Percentiles rank a stretch among this genome's conserved stretches.
Conservation (phyloP, 140 eudicot species). For the Anethum foeniculum region DNA sequence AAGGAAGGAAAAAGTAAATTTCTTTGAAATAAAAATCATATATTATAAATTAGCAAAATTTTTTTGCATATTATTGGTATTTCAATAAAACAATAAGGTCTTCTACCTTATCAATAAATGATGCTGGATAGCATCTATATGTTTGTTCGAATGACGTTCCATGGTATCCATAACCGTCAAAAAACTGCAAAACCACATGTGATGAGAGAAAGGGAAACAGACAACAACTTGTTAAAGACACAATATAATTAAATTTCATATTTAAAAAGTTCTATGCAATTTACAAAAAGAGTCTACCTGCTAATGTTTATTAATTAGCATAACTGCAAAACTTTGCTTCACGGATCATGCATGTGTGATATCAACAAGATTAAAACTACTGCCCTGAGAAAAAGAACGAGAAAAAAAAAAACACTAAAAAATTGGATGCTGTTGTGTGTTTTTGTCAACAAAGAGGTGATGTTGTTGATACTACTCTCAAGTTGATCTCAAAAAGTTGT, state of each 20-base stretch:
- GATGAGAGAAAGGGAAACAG: not conserved
- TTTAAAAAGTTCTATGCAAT: not conserved
- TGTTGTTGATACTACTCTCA: too few species aligned
- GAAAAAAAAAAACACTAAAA: too few species aligned
- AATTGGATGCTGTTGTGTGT: too few species aligned
- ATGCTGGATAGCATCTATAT: conserved; percentile 86
- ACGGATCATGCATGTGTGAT: too few species aligned
- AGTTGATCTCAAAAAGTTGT: too few species aligned
- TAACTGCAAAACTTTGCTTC: not conserved
- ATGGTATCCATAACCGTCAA: conserved; percentile 67
- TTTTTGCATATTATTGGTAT: too few species aligned
- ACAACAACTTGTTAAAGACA: not conserved
- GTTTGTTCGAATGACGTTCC: conserved; percentile 92
- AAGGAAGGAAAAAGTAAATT: not conserved
- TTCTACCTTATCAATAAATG: conserved; percentile 91
- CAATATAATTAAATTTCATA: not conserved
- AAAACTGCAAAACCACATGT: conserved; percentile 51
- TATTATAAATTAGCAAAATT: not conserved
- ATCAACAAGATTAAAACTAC: too few species aligned
- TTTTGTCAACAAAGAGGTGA: too few species aligned
- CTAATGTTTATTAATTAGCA: not conserved
- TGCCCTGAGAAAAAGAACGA: too few species aligned
- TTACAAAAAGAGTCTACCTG: not conserved
- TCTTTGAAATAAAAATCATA: not conserved
- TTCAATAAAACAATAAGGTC: conserved; percentile 11